Percentiles rank a stretch among this genome's conserved stretches.
Conservation (phyloP, 208 protist genomes). For the Crithidia sp. region DNA sequence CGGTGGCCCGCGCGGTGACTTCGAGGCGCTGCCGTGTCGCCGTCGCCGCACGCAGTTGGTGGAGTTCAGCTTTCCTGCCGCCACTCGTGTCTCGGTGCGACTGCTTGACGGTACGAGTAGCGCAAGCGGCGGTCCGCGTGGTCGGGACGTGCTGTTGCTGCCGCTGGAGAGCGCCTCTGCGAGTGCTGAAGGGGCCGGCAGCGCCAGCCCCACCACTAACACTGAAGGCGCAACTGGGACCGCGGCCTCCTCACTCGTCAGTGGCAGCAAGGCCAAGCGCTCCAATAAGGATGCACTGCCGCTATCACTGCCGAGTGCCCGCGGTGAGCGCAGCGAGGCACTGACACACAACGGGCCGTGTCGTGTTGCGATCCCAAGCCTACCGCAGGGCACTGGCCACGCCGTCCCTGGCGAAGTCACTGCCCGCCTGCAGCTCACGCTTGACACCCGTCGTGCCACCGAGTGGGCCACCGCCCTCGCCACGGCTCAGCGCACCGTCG, state of each 20-base stretch:
- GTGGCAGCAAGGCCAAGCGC: not conserved
- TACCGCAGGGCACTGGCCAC: conserved; percentile 9
- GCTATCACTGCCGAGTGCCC: conserved; percentile 17
- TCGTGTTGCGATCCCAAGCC: conserved; percentile 24
- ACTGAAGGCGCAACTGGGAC: not conserved
- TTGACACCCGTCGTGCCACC: conserved; percentile 35
- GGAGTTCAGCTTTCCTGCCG: conserved; percentile 22
- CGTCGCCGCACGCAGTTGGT: conserved; percentile 27
- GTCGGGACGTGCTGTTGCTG: conserved; percentile 24
- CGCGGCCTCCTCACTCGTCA: not conserved
- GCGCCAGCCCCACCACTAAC: not conserved
- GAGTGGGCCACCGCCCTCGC: conserved; percentile 33
- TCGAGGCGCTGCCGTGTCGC: conserved; percentile 31
- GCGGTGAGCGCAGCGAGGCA: not conserved
- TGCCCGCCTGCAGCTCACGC: conserved; percentile 35
- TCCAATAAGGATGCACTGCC: not conserved
- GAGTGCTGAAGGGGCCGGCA: conserved; percentile 4
- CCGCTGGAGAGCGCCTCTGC: conserved; percentile 27
- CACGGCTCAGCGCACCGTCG: conserved; percentile 33
- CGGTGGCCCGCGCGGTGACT: conserved; percentile 6
- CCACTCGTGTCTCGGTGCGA: conserved; percentile 32
- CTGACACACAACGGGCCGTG: conserved; percentile 34
- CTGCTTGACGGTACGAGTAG: conserved; percentile 13
- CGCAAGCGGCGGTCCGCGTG: conserved; percentile 8
- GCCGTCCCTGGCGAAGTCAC: conserved; percentile 43